Evolutionary conservation across 345 rosid species (phyloP).

Genomic region (Sisymbrium altissimum): DNA sequence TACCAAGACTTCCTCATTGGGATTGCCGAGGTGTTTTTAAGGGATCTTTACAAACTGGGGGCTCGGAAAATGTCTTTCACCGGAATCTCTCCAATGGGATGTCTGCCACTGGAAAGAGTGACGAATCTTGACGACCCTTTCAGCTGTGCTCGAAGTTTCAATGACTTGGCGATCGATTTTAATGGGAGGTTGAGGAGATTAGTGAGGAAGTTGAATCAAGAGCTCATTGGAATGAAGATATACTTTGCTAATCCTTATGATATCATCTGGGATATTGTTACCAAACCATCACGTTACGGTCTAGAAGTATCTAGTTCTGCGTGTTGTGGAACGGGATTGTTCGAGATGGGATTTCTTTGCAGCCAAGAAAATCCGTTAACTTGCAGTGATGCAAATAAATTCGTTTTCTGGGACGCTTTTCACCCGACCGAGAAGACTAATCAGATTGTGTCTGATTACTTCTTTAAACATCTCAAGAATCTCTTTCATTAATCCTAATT

Average conservation of each 20-base stretch:
- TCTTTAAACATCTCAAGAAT: conserved; percentile 26
- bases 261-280: conserved; percentile 38
- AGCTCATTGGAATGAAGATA: conserved; percentile 44
- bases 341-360: conserved; percentile 67
- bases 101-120: conserved; percentile 54
- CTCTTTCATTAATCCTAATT: conserved; percentile 16
- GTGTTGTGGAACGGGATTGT: conserved; percentile 63
- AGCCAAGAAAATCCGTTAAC: conserved; percentile 33
- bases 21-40: conserved; percentile 41
- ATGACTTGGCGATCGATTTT: conserved; percentile 48
- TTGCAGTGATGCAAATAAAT: conserved; percentile 58
- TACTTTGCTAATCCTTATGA: conserved; percentile 46
- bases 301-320: conserved; percentile 47
- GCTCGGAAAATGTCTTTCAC: conserved; percentile 54
- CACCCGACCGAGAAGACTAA: conserved; percentile 35
- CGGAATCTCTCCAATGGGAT: conserved; percentile 69
- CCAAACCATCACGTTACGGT: conserved; percentile 45
- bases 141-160: conserved; percentile 36
- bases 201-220: conserved; percentile 34
- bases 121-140: conserved; percentile 36
- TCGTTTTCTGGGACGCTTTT: conserved; percentile 47
- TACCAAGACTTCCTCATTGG: conserved; percentile 52
- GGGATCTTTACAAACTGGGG: conserved; percentile 51
- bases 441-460: conserved; percentile 32
- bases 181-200: conserved; percentile 43